These are phyloP conservation scores for Pleurotus tuoliensis DNA, from an alignment of 768 basidiomycete genomes.

Conservation along the genomic window DNA sequence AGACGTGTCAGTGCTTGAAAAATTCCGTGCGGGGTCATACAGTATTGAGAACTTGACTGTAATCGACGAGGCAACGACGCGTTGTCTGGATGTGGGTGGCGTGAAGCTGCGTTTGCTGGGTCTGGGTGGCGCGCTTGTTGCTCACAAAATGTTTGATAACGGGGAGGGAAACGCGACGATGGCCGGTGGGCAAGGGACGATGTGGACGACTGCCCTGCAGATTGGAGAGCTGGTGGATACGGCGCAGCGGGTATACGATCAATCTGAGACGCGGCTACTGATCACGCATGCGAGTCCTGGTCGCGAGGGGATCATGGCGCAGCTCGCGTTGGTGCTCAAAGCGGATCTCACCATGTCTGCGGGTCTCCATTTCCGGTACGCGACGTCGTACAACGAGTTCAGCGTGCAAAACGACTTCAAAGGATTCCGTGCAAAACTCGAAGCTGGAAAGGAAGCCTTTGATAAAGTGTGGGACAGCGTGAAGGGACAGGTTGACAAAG, in stretches of 20 bases:
- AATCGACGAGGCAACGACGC: slow-evolving; percentile 94
- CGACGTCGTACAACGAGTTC: slow-evolving; percentile 95
- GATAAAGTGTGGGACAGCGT: slow-evolving; percentile 95
- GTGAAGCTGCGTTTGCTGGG: slow-evolving; percentile 93
- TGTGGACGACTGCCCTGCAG: slow-evolving; percentile 98
- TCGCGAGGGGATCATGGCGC: slow-evolving; percentile 87
- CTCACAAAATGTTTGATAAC: slow-evolving; percentile 93
- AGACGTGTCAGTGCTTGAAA: slow-evolving; percentile 90
- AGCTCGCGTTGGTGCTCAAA: slow-evolving; percentile 86
- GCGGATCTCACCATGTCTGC: slow-evolving; percentile 93
- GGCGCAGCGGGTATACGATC: slow-evolving; percentile 90
- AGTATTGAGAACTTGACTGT: slow-evolving; percentile 87
- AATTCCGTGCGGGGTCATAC: slow-evolving; percentile 81
- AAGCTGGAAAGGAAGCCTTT: slow-evolving; percentile 75
- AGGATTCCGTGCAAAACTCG: slow-evolving; percentile 78
- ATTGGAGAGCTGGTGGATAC: slow-evolving; percentile 98
- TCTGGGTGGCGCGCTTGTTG: slow-evolving; percentile 90
- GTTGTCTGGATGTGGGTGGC: slow-evolving; percentile 87
- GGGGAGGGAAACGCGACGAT: slow-evolving; percentile 95
- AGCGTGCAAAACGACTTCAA: slow-evolving; percentile 89
- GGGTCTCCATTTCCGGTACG: slow-evolving; percentile 96
- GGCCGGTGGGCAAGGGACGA: slow-evolving; percentile 95
- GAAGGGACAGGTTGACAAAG: slow-evolving; percentile 83
- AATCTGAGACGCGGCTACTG: slow-evolving; percentile 89
- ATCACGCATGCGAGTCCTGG: slow-evolving; percentile 92